Base-by-base conservation (phyloP, 2,329 filamentous ascomycete species). In the Microcyclospora pomicola region DNA sequence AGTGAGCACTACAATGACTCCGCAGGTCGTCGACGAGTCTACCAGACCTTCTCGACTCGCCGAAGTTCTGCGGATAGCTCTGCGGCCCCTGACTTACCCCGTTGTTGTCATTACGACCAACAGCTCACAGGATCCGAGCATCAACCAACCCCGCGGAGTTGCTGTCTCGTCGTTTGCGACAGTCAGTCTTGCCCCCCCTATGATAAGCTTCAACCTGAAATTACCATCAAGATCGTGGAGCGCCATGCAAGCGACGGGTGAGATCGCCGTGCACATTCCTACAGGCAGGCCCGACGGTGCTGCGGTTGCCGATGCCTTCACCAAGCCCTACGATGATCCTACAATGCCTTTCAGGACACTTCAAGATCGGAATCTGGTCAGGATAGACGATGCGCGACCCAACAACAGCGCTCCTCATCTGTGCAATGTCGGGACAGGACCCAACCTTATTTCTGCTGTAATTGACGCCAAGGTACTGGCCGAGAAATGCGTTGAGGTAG, bases 151-250 rank as follows among this genome's bases (percentile, higher is more conserved):
- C 10, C 60, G 64, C 28, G 72, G 67, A 31, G 71, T 75, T 47
- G 75, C 72, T 7, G 68, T 78, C 27, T 78, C 75, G 2, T 77
- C 73, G 1, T 69, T 79, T 55, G 75, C 60, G 42, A 73, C 72
- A 3, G 70, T 78, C 11, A 68, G 71, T 0, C 58, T 78, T 2
- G 30, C 30, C 12, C 74, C 75, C 1, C 71, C 74, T 0, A 62
- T 72, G n/a, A 61, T 78, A 16, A 73, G 71, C 1, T 78, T 79
- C 63, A 79, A 78, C 43, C 63, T 78, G 39, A 68, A 67, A 36
- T 48, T 64, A 2, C 71, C 72, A 2, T 77, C 73, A 1, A 61
- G 67, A 29, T 76, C 73, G 0, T 64, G 73, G 34, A 61, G 66
- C 37, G 71, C 71, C 6, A 69, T 78, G 7, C 48, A 55, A 31